These are phyloP conservation scores for Penicillium subrubescens DNA, from an alignment of 495 filamentous ascomycete genomes.

Conservation along the genomic window DNA sequence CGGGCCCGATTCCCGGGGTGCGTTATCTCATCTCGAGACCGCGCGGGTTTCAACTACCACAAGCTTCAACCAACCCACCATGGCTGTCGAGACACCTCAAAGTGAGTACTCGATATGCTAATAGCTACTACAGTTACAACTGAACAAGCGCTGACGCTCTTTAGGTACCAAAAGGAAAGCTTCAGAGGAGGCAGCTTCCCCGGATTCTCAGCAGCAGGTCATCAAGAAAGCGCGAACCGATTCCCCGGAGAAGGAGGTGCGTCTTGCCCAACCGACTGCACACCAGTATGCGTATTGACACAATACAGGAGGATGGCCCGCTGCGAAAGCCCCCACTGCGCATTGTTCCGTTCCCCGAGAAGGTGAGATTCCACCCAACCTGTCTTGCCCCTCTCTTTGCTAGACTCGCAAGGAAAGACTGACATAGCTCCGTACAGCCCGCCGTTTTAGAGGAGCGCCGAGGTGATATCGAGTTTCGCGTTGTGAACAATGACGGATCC, in stretches of 20 bases:
- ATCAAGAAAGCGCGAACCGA: constrained; percentile 64
- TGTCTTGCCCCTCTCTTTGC: background rate
- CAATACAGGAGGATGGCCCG: constrained; percentile 33
- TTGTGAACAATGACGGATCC: constrained; percentile 93
- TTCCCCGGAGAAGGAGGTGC: constrained; percentile 54
- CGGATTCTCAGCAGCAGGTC: constrained; percentile 47
- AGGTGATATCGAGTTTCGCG: constrained; percentile 95
- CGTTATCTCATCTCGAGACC: constrained; percentile 13
- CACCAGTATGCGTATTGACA: background rate
- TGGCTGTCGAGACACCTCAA: constrained; percentile 28
- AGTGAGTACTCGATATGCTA: constrained; percentile 16
- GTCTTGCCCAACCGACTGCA: background rate
- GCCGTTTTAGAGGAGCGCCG: constrained; percentile 92
- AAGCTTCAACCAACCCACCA: constrained; percentile 13
- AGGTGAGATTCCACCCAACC: constrained; percentile 49
- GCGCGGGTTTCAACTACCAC: background rate
- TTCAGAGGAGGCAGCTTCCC: constrained; percentile 65
- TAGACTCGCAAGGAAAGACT: background rate
- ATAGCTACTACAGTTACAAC: background rate
- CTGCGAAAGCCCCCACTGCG: constrained; percentile 44
- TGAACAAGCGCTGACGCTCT: background rate
- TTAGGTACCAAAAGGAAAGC: constrained; percentile 78
- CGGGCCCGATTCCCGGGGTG: constrained; percentile 14
- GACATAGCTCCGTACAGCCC: constrained; percentile 50
- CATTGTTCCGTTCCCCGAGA: constrained; percentile 81